Conservation (phyloP, 1,139 yeast species). For the Meyerozyma sp. region DNA sequence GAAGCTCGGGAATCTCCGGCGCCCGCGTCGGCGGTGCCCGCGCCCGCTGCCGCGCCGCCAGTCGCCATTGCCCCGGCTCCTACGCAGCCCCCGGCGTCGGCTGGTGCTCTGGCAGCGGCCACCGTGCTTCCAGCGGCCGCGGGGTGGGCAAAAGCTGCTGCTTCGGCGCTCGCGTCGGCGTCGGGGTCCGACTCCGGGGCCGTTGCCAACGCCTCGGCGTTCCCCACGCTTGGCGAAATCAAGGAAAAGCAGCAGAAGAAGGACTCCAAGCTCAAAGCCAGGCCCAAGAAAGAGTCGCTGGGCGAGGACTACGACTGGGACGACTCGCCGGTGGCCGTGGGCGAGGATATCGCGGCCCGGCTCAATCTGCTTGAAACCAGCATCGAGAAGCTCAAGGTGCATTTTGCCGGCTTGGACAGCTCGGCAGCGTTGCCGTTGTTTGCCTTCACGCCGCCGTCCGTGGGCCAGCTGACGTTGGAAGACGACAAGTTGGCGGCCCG, state of each 20-base stretch:
- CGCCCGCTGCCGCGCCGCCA: slow-evolving; percentile 6
- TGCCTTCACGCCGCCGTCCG: slow-evolving; percentile 24
- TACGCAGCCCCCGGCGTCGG: neutral
- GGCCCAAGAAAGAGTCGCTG: slow-evolving; percentile 8
- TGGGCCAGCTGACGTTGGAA: slow-evolving; percentile 19
- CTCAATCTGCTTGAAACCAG: slow-evolving; percentile 28
- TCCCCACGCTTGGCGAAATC: slow-evolving; percentile 71
- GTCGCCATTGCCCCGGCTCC: slow-evolving; percentile 12
- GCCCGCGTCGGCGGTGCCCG: slow-evolving; percentile 15
- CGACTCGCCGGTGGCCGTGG: slow-evolving; percentile 30
- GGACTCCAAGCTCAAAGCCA: slow-evolving; percentile 24
- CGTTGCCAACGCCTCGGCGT: slow-evolving; percentile 65
- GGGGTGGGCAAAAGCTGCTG: slow-evolving; percentile 46
- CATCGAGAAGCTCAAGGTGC: slow-evolving; percentile 28
- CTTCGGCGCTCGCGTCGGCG: slow-evolving; percentile 32
- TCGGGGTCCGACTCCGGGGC: slow-evolving; percentile 39
- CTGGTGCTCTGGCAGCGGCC: slow-evolving; percentile 20
- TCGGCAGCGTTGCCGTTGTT: slow-evolving; percentile 33
- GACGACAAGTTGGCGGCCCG: slow-evolving; percentile 36
- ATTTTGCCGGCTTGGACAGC: slow-evolving; percentile 20
- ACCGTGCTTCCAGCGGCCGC: slow-evolving; percentile 53
- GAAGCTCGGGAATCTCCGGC: slow-evolving; percentile 9
- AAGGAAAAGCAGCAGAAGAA: slow-evolving; percentile 30
- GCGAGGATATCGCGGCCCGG: slow-evolving; percentile 31
- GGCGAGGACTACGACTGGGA: slow-evolving; percentile 16